phyloP scores from a whole-genome alignment of 2,329 filamentous ascomycete species.

The Graphium sp. region DNA sequence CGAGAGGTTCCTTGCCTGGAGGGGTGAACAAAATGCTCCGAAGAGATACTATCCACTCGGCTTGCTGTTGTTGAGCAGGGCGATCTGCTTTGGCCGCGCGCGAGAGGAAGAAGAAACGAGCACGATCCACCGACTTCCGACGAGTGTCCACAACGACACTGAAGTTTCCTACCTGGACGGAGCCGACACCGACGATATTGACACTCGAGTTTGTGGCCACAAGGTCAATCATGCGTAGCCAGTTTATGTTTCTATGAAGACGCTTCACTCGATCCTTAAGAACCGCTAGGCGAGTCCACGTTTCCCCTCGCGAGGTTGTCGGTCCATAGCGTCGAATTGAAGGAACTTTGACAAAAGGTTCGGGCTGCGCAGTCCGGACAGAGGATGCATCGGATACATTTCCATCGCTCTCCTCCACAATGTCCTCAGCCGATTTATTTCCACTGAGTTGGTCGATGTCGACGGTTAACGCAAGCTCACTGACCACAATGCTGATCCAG shows the following conservation, averaged over 20 bases:
- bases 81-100: slow-evolving; percentile 37
- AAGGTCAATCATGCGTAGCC: slow-evolving; percentile 79
- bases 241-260: slow-evolving; percentile 72
- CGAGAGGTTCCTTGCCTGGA: slow-evolving; percentile 67
- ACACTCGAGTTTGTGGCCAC: slow-evolving; percentile 67
- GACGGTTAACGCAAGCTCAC: slow-evolving; percentile 69
- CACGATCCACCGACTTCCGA: slow-evolving; percentile 78
- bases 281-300: slow-evolving; percentile 64
- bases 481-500: slow-evolving; percentile 82
- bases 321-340: slow-evolving; percentile 11
- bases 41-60: slow-evolving; percentile 83
- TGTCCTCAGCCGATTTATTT: slow-evolving; percentile 17
- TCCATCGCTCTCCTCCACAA: slow-evolving; percentile 13
- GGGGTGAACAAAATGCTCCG: slow-evolving; percentile 81
- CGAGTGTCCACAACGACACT: slow-evolving; percentile 82
- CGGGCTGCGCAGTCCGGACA: slow-evolving; percentile 3
- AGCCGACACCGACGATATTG: slow-evolving; percentile 65
- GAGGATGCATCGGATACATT: slow-evolving; percentile 11
- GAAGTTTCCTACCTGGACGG: slow-evolving; percentile 68
- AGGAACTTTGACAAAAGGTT: slow-evolving; percentile 5
- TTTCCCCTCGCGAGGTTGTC: slow-evolving; percentile 40
- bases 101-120: slow-evolving; percentile 72
- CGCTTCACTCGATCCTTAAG: slow-evolving; percentile 76
- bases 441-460: slow-evolving; percentile 53
- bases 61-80: slow-evolving; percentile 47